Evolutionary conservation across 75 land plant genomes (phyloP), one percentile per base, ranked within the genome.

Genomic region (Picea sitchensis): DNA sequence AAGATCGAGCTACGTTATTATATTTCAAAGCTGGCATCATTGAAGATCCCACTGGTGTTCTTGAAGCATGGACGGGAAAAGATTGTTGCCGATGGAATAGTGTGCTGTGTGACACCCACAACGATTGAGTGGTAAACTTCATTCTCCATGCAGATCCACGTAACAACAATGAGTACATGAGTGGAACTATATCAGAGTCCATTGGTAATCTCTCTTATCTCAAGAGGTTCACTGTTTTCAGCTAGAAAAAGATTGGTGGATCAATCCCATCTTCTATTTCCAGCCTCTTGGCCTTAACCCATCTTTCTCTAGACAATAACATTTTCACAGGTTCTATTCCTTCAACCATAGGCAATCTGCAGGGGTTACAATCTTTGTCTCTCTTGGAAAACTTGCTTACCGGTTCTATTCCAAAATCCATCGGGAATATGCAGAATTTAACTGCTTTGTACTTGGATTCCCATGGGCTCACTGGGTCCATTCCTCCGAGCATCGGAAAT

Each of bases 111-210:
- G 59, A 51, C 30, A 58, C 60, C 13, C 17, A 30, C 30, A 65
- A 17, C 20, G 75, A 75, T 30, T 8, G 36, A 32, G 79, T 77
- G 18, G 64, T 77, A 30, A 59, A 17, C 6, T 17, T 77, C 36
- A 34, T 31, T 5, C 36, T 63, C 79, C 36, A 63, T 34, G 79
- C 79, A 23, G 38, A 63, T 13, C 41, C 32, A 21, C 12, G 26
- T 18, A 65, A 59, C 73, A 14, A 9, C 41, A 17, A 21, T 18
- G 75, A 11, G 7, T 23, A 14, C 47, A 59, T 59, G 61, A 77
- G 51, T 20, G 79, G 79, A n/a, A 58, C 79, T 34, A 77, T 77
- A 5, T 77, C 79, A 13, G 17, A 57, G 4, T 77, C 79, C 36
- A 14, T 77, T 7, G 38, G 38, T 3, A 36, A 36, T 36, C 38